Base-by-base conservation (phyloP, 2,329 filamentous ascomycete genomes). In the Fusarium sp. region DNA sequence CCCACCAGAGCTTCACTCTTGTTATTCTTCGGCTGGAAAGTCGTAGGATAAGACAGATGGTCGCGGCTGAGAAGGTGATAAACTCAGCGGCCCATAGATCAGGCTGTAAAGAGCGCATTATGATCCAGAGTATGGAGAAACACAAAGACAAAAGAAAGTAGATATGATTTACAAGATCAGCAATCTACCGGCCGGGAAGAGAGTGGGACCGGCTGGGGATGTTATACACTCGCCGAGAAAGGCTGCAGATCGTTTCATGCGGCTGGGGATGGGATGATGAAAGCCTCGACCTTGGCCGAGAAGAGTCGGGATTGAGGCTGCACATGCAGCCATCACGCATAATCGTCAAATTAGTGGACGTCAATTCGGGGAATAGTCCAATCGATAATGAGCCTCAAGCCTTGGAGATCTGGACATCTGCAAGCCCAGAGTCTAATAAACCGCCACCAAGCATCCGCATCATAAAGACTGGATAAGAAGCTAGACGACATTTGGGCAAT, bases 41-140 rank as follows among this genome's bases (percentile, higher is more conserved):
- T 6, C 73, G 71, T 1, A 75, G 46, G 0, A 59, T 12, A 8
- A 75, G 40, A 16, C 66, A 73, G 3, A 69, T 41, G 1, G 73
- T 74, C 1, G 73, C 73, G 9, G 46, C 46, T 10, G 63, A 30
- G 34, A 75, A 75, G 0, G 73, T 75, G 13, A 72, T 44, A 14
- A 70, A 73, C 45, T 73, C 61, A 10, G 67, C 67, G 0, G 57
- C 53, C 70, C 58, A 67, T 2, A 75, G 22, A 30, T 67, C 40
- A 20, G 57, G 34, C 11, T 73, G 73, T 9, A 45, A 52, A 2
- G 69, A 61, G 16, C 25, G 27, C 71, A 70, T 73, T 27, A 4
- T 63, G 8, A 18, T 24, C 22, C 4, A 24, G 24, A 16, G 13
- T 32, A 32, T 37, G 1, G 4, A 6, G 9, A 29, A 46, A 10